Base-by-base conservation (phyloP, 805 yeast species). In the Kluyveromyces aestuarii region DNA sequence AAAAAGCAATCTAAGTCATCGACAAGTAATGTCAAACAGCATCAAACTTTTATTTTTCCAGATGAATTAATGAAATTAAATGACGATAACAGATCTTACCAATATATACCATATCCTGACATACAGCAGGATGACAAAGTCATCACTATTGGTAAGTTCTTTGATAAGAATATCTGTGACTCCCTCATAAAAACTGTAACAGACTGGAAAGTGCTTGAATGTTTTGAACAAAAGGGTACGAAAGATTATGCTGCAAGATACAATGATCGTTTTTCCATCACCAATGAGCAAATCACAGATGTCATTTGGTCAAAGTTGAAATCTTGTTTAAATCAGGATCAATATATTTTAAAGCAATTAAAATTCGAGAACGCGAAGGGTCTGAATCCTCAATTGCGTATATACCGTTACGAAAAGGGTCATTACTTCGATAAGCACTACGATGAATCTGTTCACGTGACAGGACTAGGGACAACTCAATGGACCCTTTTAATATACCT, bases 401-500 rank as follows among this genome's bases (percentile, higher is more conserved):
- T 80, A 6, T 81, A 81, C 58, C 55, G 84, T 43, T 81, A 81
- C 57, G 55, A 58, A 2, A 67, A 70, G 51, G 84, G 84, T 0
- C 84, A 81, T 50, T 77, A 72, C 56, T 81, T 81, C 54, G 81
- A 76, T 3, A 69, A 73, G 51, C 86, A 81, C 56, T 79, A 79
- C 55, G 87, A 81, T 54, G 85, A 80, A 44, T 68, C 77, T 8
- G 82, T 77, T 5, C 50, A 52, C 2, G 69, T 64, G 10, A 58
- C 62, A 16, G 60, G 56, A 30, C 50, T 42, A 27, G 80, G 80
- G 0, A 54, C 44, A 11, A 80, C 85, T 0, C 71, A 66, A 53
- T 81, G 85, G 85, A 81, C 87, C 0, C 59, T 81, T 19, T 62
- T 81, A 38, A 66, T 81, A 1, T 81, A 81, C 55, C 62, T 81